A percentile compares a stretch with the other conserved stretches of the same genome.
Evolutionary conservation across 148 eudicot species (phyloP).

Genomic region (Vaccinium myrtillus): DNA sequence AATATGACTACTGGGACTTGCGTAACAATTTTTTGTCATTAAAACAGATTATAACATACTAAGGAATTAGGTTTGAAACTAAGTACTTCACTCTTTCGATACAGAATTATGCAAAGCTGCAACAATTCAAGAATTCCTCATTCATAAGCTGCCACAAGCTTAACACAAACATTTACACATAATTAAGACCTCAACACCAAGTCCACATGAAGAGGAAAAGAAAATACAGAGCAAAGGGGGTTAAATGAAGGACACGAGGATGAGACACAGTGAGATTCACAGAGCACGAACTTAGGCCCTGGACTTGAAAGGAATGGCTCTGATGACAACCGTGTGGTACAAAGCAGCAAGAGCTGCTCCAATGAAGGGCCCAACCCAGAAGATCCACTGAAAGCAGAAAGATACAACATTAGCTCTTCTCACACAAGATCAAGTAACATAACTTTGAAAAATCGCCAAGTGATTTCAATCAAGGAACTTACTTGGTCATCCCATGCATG

Average conservation of each 20-base stretch:
- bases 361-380: conserved; percentile 88
- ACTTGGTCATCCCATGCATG: conserved; percentile 51
- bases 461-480: conserved; percentile 10
- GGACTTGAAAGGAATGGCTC: conserved; percentile 74
- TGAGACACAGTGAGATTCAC: not conserved
- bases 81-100: not conserved
- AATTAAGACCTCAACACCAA: not conserved
- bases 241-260: not conserved
- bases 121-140: conserved; percentile 3
- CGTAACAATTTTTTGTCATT: not conserved
- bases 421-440: not conserved
- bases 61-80: not conserved
- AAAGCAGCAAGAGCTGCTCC: conserved; percentile 81
- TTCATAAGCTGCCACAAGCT: conserved; percentile 9
- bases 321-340: conserved; percentile 62
- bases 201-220: not conserved
- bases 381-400: conserved; percentile 54
- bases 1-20: not conserved
- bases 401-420: not conserved
- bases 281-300: conserved; percentile 14
- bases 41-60: not conserved
- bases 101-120: not conserved
- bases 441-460: not conserved
- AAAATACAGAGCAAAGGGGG: not conserved
- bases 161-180: conserved; percentile 3